phyloP scores from a whole-genome alignment of 202 grass and related monocot genomes.

The Carex arenaria region DNA sequence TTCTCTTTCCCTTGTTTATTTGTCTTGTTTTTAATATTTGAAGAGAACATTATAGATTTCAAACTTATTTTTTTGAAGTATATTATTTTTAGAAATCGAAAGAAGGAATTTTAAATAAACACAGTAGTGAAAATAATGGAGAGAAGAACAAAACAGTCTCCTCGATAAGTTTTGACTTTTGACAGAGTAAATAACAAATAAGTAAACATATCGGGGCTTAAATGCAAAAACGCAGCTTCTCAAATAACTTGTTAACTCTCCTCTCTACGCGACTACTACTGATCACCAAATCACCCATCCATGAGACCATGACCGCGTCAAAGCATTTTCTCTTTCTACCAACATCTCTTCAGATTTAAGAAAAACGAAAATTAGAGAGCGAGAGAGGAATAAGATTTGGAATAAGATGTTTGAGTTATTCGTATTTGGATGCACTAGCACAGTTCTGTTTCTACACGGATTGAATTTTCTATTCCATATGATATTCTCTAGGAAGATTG shows the following conservation, averaged over 20 bases:
- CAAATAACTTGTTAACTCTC: not conserved
- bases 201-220: not conserved
- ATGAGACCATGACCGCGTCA: not conserved
- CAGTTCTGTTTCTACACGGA: not conserved
- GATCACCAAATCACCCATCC: not conserved
- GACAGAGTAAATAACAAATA: not conserved
- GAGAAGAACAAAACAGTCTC: not conserved
- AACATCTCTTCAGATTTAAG: not conserved
- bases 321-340: not conserved
- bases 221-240: not conserved
- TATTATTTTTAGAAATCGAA: no score
- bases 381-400: not conserved
- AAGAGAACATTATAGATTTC: not conserved
- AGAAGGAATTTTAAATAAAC: not conserved
- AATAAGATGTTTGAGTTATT: slow-evolving; percentile 4
- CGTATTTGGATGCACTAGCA: slow-evolving; percentile 13
- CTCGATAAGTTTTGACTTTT: not conserved
- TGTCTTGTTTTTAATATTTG: not conserved
- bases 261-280: not conserved
- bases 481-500: not conserved
- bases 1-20: not conserved
- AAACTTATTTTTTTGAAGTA: not conserved
- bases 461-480: not conserved
- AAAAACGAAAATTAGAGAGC: not conserved
- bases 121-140: not conserved